Evolutionary conservation across 2,329 filamentous ascomycete genomes (phyloP).

Genomic region (Beauveria medogensis): DNA sequence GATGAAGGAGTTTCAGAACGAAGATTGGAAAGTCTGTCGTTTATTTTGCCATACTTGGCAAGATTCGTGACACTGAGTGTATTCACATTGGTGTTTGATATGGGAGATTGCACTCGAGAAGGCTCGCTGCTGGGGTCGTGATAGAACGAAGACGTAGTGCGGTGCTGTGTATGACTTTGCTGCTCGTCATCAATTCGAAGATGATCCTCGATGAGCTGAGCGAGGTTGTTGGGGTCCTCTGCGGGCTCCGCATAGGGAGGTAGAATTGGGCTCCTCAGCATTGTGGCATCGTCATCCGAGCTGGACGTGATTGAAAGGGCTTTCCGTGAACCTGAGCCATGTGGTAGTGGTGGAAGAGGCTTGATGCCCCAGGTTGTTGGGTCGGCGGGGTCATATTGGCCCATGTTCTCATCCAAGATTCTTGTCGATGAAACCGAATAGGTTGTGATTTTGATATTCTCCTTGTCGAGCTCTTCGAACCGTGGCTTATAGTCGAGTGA

Average conservation of each 20-base stretch:
- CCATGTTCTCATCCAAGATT: not conserved
- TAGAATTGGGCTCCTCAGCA: slow-evolving; percentile 7
- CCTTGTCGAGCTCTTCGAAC: not conserved
- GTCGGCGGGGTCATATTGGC: slow-evolving; percentile 8
- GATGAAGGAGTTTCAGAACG: slow-evolving; percentile 19
- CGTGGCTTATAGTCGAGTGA: not conserved
- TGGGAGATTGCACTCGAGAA: slow-evolving; percentile 22
- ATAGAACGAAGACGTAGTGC: slow-evolving; percentile 12
- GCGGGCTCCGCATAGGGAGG: not conserved
- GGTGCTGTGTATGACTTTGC: not conserved
- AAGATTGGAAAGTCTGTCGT: slow-evolving; percentile 23
- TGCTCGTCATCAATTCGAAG: slow-evolving; percentile 4
- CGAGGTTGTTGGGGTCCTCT: slow-evolving; percentile 12
- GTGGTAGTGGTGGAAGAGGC: slow-evolving; percentile 12
- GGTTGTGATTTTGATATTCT: slow-evolving; percentile 5
- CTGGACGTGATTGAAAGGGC: not conserved
- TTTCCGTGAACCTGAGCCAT: not conserved
- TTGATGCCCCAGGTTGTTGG: slow-evolving; percentile 12
- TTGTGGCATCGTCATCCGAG: slow-evolving; percentile 10
- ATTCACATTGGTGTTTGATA: slow-evolving; percentile 15
- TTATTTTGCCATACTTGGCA: slow-evolving; percentile 21
- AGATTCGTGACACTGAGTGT: slow-evolving; percentile 22
- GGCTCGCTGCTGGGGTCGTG: slow-evolving; percentile 6
- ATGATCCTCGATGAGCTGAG: slow-evolving; percentile 15
- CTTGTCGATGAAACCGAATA: not conserved